These are phyloP conservation scores for Epichloe gansuensis DNA, from an alignment of 2,329 filamentous ascomycete species.

Conservation along the genomic window DNA sequence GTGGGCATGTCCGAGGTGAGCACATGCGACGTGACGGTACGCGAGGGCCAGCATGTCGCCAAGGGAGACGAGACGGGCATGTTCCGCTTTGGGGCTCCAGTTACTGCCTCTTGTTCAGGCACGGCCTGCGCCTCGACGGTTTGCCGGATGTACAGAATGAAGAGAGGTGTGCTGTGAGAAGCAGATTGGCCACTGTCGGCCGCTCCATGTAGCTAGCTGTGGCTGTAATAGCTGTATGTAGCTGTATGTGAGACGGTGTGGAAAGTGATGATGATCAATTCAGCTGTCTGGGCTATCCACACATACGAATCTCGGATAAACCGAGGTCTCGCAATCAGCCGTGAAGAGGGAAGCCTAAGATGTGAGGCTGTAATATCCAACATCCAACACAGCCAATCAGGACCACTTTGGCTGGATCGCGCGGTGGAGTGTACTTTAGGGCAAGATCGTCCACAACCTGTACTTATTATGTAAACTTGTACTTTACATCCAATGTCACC, in stretches of 20 bases:
- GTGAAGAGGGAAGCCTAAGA: too few relatives aligned
- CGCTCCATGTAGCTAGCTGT: not conserved
- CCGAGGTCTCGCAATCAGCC: too few relatives aligned
- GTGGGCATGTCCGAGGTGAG: conserved; percentile 69
- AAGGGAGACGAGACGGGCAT: conserved; percentile 66
- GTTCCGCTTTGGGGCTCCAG: conserved; percentile 66
- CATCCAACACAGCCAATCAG: too few relatives aligned
- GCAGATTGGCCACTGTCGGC: conserved; percentile 10
- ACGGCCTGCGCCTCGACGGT: conserved; percentile 33
- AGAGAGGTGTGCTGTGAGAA: not conserved
- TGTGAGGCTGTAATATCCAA: too few relatives aligned
- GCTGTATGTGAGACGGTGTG: not conserved
- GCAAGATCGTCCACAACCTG: too few relatives aligned
- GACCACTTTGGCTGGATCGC: too few relatives aligned
- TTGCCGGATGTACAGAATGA: not conserved
- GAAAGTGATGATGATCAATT: too few relatives aligned
- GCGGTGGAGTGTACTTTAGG: too few relatives aligned
- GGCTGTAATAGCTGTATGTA: not conserved
- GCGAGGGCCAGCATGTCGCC: conserved; percentile 48
- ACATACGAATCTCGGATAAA: too few relatives aligned
- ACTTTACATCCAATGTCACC: too few relatives aligned
- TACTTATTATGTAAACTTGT: too few relatives aligned
- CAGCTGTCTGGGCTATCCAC: too few relatives aligned
- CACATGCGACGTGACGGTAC: conserved; percentile 58
- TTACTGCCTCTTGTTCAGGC: conserved; percentile 55